These are phyloP conservation scores for Yamadazyma triangularis DNA, from an alignment of 1,139 yeast species.

Conservation along the genomic window DNA sequence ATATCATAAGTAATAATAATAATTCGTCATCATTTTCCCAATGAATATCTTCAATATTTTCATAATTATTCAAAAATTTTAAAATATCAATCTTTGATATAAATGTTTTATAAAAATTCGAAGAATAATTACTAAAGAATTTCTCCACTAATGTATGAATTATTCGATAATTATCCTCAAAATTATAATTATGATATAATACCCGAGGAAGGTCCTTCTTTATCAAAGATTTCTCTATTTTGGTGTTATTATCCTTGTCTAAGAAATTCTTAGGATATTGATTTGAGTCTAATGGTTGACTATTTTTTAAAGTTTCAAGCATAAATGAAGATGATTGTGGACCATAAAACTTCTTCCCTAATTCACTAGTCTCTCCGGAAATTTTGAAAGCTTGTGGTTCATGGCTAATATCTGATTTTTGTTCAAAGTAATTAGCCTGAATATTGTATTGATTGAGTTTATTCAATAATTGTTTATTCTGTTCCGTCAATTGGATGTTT, in stretches of 20 bases:
- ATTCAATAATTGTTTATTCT: conserved; percentile 8
- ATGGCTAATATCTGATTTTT: conserved; percentile 1
- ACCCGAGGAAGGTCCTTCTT: conserved; percentile 28
- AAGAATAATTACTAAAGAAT: conserved; percentile 26
- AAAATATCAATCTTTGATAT: conserved; percentile 23
- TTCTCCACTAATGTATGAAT: conserved; percentile 25
- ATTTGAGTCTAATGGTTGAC: conserved; percentile 11
- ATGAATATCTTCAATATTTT: conserved; percentile 25
- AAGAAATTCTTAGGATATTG: conserved; percentile 10
- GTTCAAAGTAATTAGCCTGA: conserved; percentile 6
- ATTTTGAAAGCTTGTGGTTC: conserved; percentile 6
- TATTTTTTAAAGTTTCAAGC: conserved; percentile 30
- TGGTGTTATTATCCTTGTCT: conserved; percentile 11
- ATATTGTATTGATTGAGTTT: conserved; percentile 7
- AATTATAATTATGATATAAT: conserved; percentile 18
- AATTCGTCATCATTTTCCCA: conserved; percentile 53
- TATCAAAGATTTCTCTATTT: conserved; percentile 14
- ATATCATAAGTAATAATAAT: conserved; percentile 40
- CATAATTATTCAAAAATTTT: conserved; percentile 26
- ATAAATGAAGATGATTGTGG: conserved; percentile 46
- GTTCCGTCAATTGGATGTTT: conserved; percentile 15
- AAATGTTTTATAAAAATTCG: conserved; percentile 28
- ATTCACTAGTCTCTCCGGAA: conserved; percentile 22
- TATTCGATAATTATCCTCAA: conserved; percentile 22
- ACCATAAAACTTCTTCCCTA: conserved; percentile 44